phyloP scores from a whole-genome alignment of 2,329 filamentous ascomycete species.

The Bipolaris sorokiniana region DNA sequence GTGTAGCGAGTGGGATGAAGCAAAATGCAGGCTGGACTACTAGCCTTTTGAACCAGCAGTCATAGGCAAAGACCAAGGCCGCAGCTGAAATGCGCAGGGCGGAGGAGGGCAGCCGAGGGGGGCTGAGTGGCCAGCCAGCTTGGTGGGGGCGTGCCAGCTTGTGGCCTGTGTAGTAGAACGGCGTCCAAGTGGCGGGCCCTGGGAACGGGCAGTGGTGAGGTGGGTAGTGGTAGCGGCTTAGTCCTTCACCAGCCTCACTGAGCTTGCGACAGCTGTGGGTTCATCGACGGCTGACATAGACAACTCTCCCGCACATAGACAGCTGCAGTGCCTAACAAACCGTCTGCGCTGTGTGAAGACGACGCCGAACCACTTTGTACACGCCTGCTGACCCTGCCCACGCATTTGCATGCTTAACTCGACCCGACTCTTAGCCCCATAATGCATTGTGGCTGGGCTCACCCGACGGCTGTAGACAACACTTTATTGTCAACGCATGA shows the following conservation, averaged over 20 bases:
- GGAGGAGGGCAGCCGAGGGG: conserved; percentile 18
- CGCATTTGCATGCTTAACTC: background rate
- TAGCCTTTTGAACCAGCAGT: conserved; percentile 16
- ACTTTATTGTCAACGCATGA: too few relatives aligned
- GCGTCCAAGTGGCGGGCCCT: conserved; percentile 17
- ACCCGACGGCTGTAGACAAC: too few relatives aligned
- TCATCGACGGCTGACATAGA: conserved; percentile 19
- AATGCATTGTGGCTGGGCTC: too few relatives aligned
- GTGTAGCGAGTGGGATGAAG: conserved; percentile 1
- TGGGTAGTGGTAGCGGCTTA: background rate
- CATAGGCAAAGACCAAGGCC: conserved; percentile 1
- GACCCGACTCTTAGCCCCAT: background rate
- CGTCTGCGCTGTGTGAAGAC: background rate
- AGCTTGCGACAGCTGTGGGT: conserved; percentile 22
- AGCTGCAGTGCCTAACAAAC: background rate
- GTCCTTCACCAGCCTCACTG: conserved; percentile 31
- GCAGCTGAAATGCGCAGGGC: conserved; percentile 19
- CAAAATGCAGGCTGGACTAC: background rate
- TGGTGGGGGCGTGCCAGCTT: background rate
- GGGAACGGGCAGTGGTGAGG: background rate
- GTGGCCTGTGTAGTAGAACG: conserved; percentile 11
- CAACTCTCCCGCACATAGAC: background rate
- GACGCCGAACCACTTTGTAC: background rate
- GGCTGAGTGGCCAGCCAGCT: conserved; percentile 24
- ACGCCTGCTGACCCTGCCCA: conserved; percentile 2